Evolutionary conservation across 2,329 filamentous ascomycete species (phyloP).

Genomic region (Penicillium sp.): DNA sequence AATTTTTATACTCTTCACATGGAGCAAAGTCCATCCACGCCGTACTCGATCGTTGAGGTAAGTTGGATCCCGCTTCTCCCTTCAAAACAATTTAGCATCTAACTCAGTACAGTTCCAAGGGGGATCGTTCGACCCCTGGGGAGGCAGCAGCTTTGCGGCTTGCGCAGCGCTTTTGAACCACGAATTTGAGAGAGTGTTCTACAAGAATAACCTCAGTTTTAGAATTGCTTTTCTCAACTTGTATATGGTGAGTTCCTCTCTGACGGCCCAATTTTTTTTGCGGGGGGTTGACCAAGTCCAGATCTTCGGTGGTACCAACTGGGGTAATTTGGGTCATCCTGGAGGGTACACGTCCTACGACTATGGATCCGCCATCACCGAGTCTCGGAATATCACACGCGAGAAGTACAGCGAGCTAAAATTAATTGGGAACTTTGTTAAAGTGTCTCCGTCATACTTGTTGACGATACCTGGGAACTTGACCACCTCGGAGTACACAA

Average conservation of each 20-base stretch:
- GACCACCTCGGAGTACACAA: conserved; percentile 46
- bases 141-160: conserved; percentile 65
- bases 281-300: conserved; percentile 23
- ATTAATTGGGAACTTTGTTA: conserved; percentile 70
- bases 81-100: neutral
- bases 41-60: conserved; percentile 62
- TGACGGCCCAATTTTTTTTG: neutral
- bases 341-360: conserved; percentile 63
- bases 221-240: conserved; percentile 67
- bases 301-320: conserved; percentile 76
- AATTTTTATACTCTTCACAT: conserved; percentile 55
- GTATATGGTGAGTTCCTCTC: conserved; percentile 61
- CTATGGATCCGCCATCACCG: conserved; percentile 63
- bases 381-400: conserved; percentile 64
- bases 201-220: conserved; percentile 70
- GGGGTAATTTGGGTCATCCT: conserved; percentile 73
- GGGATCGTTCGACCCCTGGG: conserved; percentile 71
- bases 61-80: conserved; percentile 7
- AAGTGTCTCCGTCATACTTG: conserved; percentile 68
- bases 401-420: conserved; percentile 81
- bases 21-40: conserved; percentile 62
- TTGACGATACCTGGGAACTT: conserved; percentile 54
- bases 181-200: conserved; percentile 75
- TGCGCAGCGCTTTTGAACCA: conserved; percentile 65
- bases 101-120: conserved; percentile 59